Conservation (phyloP, 768 basidiomycete genomes). For the Suillus placidus region DNA sequence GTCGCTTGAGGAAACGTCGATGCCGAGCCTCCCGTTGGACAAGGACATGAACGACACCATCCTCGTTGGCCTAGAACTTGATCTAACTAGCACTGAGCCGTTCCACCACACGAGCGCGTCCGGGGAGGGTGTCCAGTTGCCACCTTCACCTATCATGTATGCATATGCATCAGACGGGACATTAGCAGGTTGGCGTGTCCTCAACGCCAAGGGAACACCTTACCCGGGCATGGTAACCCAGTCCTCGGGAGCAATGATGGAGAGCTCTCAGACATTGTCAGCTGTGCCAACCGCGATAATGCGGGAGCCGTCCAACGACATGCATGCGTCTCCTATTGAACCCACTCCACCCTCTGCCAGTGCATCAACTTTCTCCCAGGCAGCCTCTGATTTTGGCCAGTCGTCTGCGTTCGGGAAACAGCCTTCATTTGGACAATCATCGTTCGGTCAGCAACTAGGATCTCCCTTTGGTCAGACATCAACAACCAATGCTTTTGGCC, state of each 20-base stretch:
- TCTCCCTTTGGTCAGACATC: slow-evolving; percentile 40
- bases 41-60: slow-evolving; percentile 71
- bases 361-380: slow-evolving; percentile 15
- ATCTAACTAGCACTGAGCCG: slow-evolving; percentile 56
- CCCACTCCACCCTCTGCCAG: slow-evolving; percentile 22
- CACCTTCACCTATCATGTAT: slow-evolving; percentile 66
- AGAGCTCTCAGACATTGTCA: slow-evolving; percentile 37
- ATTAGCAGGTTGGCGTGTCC: slow-evolving; percentile 70
- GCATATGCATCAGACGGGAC: slow-evolving; percentile 82
- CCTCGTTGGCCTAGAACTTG: slow-evolving; percentile 63
- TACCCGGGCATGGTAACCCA: slow-evolving; percentile 58
- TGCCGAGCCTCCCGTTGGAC: slow-evolving; percentile 66
- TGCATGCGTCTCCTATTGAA: slow-evolving; percentile 30
- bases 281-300: slow-evolving; percentile 24
- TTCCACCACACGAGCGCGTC: slow-evolving; percentile 41
- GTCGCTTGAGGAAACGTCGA: slow-evolving; percentile 51
- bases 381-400: slow-evolving; percentile 39
- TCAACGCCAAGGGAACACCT: slow-evolving; percentile 52
- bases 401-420: slow-evolving; percentile 31
- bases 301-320: slow-evolving; percentile 34
- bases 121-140: slow-evolving; percentile 44
- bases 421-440: slow-evolving; percentile 11
- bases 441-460: slow-evolving; percentile 34
- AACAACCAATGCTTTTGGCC: slow-evolving; percentile 24
- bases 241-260: slow-evolving; percentile 14